Evolutionary conservation across 2,329 filamentous ascomycete genomes (phyloP), one percentile per base, ranked within the genome.

Genomic region (Fusarium sp.): DNA sequence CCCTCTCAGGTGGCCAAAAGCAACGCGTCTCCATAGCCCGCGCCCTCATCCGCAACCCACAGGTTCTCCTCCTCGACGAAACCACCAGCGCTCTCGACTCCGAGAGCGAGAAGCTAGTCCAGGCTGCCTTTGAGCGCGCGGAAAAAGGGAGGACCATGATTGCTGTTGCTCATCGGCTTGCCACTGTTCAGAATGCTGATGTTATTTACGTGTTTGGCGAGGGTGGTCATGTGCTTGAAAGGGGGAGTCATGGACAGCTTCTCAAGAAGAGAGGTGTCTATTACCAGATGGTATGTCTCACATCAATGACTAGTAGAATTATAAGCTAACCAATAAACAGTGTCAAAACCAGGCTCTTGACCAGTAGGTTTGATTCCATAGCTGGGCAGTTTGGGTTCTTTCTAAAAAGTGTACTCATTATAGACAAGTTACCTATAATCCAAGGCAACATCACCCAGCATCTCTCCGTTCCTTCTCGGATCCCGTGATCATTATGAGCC

Each of bases 171-270:
- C 94, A 96, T 80, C 86, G 93, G 14, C 85, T 95, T 52, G 47
- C 92, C 0, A 96, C 92, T 16, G 91, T 95, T 22, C 93, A 93
- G 80, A 92, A 95, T 75, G 93, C 93, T 1, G 91, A 96, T 80
- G 84, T 91, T 20, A 95, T 95, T 42, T 94, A 93, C 75, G 93
- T 96, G 0, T 89, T 96, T 57, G 92, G 93, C 13, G 87, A 91
- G 9, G 16, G 47, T 69, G 82, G 92, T 24, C 88, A 85, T 73
- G 83, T 90, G 50, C 77, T 90, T 16, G 89, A 90, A 79, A 82
- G 86, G 78, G 88, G 88, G 11, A 89, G 78, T 20, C 88, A 90
- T 69, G 67, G 67, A 3, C 88, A 90, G 75, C 75, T 90, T 66
- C 69, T 90, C 69, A 85, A 81, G 79, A 83, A 84, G 80, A 85